Evolutionary conservation across 108 stramenopile genomes (phyloP).

Genomic region (Pseudonitzschia pungens): DNA sequence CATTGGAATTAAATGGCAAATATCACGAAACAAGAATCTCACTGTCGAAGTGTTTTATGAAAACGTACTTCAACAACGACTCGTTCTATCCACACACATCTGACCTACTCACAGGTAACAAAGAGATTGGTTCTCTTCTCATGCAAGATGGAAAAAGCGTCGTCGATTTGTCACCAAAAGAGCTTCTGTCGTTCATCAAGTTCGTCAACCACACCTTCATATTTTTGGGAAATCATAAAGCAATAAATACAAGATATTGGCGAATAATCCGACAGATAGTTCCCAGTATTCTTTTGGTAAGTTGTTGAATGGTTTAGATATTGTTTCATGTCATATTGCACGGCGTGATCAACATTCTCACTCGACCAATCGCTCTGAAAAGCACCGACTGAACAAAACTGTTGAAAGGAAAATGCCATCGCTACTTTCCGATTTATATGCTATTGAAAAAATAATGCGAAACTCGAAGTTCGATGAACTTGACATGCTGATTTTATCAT

Average conservation of each 20-base stretch:
- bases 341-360: neutral
- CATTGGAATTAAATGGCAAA: neutral
- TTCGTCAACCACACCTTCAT: conserved; percentile 6
- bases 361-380: neutral
- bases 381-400: neutral
- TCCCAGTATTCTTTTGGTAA: conserved; percentile 2
- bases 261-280: neutral
- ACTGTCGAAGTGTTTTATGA: neutral
- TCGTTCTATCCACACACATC: neutral
- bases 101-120: neutral
- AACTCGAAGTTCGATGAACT: conserved; percentile 6
- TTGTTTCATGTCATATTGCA: neutral
- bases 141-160: neutral
- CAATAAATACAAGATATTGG: conserved; percentile 5
- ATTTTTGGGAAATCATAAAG: neutral
- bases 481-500: conserved; percentile 4
- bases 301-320: neutral
- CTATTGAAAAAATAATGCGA: neutral
- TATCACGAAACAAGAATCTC: neutral
- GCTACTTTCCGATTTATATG: conserved; percentile 1
- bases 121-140: neutral
- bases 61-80: neutral
- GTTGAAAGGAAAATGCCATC: conserved; percentile 3
- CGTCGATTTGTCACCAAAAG: neutral
- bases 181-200: neutral